A percentile compares a stretch with the other conserved stretches of the same genome.
Evolutionary conservation across 441 rosid species (phyloP).

Genomic region (Francoa sonchifolia): DNA sequence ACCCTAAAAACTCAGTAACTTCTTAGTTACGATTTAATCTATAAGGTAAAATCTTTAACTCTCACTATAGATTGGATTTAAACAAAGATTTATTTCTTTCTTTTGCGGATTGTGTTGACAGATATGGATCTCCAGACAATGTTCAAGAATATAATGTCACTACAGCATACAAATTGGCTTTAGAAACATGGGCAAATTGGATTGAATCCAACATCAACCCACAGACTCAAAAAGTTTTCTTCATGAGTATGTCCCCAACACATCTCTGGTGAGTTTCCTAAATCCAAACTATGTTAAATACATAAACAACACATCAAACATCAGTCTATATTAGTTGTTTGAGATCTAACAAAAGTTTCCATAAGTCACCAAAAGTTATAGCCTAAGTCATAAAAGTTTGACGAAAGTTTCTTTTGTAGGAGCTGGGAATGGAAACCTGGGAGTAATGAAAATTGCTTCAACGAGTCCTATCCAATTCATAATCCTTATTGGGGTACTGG

Average conservation of each 20-base stretch:
- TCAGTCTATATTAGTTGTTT: too few relatives aligned
- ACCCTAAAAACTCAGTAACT: too few relatives aligned
- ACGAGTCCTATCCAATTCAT: constrained; percentile 56
- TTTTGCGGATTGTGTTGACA: constrained; percentile 16
- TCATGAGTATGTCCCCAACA: constrained; percentile 89
- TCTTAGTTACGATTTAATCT: too few relatives aligned
- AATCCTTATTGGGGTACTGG: constrained; percentile 83
- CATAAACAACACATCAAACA: too few relatives aligned
- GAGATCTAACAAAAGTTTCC: too few relatives aligned
- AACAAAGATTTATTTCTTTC: not conserved
- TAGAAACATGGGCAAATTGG: constrained; percentile 87
- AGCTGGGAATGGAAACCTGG: constrained; percentile 91
- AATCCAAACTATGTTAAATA: too few relatives aligned
- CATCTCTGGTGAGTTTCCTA: constrained; percentile 62
- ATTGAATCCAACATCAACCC: constrained; percentile 48
- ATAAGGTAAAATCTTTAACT: too few relatives aligned
- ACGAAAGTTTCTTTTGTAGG: constrained; percentile 28
- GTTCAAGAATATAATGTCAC: constrained; percentile 56
- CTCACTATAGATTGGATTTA: too few relatives aligned
- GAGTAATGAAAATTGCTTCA: constrained; percentile 62
- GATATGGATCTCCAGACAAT: constrained; percentile 37
- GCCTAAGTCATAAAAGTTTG: too few relatives aligned
- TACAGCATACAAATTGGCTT: constrained; percentile 50
- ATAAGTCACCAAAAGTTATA: too few relatives aligned
- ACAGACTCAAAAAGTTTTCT: constrained; percentile 53